Conservation (phyloP, 2,329 filamentous ascomycete species). For the Septoria petroselini region DNA sequence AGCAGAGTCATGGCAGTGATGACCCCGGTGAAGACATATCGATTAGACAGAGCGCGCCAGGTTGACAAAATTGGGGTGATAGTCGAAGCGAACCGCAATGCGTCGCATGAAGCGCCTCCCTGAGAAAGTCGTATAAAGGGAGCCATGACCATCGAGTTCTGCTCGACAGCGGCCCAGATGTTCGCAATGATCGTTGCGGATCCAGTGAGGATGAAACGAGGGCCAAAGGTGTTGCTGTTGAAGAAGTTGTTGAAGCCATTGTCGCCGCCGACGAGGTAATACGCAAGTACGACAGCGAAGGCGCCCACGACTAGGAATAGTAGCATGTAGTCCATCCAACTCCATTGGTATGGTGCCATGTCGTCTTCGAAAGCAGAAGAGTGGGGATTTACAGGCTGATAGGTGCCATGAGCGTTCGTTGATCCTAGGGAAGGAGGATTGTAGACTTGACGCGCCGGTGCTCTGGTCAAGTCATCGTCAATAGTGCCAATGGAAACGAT, state of each 20-base stretch:
- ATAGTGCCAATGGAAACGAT: slow-evolving; percentile 4
- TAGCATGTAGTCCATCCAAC: slow-evolving; percentile 19
- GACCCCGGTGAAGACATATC: slow-evolving; percentile 19
- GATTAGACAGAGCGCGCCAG: slow-evolving; percentile 5
- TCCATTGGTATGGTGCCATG: slow-evolving; percentile 10
- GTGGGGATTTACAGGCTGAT: slow-evolving; percentile 4
- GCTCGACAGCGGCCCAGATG: slow-evolving; percentile 21
- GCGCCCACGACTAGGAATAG: slow-evolving; percentile 14
- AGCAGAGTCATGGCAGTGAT: slow-evolving; percentile 18
- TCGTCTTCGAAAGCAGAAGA: slow-evolving; percentile 1
- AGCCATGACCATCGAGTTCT: slow-evolving; percentile 20
- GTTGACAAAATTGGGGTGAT: slow-evolving; percentile 24
- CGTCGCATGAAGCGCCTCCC: background rate
- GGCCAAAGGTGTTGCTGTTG: slow-evolving; percentile 26
- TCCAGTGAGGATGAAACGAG: slow-evolving; percentile 25
- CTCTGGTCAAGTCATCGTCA: slow-evolving; percentile 1
- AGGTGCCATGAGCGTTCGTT: background rate
- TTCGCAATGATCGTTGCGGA: slow-evolving; percentile 21
- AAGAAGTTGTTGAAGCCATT: slow-evolving; percentile 28
- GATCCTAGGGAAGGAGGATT: background rate
- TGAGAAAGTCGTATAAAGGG: slow-evolving; percentile 18
- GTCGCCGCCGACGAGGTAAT: slow-evolving; percentile 19
- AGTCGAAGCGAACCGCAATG: slow-evolving; percentile 20
- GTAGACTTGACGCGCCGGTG: background rate
- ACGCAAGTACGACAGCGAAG: slow-evolving; percentile 23